These are phyloP conservation scores for Nakataea oryzae DNA, from an alignment of 2,329 filamentous ascomycete species.

Conservation along the genomic window DNA sequence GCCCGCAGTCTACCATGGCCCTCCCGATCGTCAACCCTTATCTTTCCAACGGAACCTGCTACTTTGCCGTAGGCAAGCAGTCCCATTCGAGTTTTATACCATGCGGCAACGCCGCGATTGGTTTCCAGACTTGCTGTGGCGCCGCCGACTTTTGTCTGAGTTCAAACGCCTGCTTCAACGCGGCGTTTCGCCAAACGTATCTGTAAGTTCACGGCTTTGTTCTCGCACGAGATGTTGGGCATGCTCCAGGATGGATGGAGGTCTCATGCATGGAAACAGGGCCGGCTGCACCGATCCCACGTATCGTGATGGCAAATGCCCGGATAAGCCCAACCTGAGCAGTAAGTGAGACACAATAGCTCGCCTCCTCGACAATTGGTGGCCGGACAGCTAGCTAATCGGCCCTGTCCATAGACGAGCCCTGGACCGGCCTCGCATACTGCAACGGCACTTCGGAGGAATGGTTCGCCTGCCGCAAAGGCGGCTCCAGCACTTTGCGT, in stretches of 20 bases:
- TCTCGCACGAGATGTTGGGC: too few relatives aligned
- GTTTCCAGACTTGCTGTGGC: constrained; percentile 9
- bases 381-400: not conserved
- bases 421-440: constrained; percentile 23
- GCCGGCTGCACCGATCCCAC: constrained; percentile 23
- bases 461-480: constrained; percentile 22
- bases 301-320: constrained; percentile 21
- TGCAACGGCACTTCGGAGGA: constrained; percentile 20
- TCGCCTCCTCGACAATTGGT: not conserved
- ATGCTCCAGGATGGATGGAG: too few relatives aligned
- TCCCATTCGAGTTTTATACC: constrained; percentile 10
- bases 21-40: constrained; percentile 3
- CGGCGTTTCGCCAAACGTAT: constrained; percentile 22
- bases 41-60: constrained; percentile 12
- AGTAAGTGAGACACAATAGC: constrained; percentile 2
- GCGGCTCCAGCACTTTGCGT: constrained; percentile 9
- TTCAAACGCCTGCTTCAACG: constrained; percentile 11
- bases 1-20: not conserved
- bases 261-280: too few relatives aligned
- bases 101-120: constrained; percentile 10
- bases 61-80: not conserved
- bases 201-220: too few relatives aligned
- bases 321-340: constrained; percentile 16
- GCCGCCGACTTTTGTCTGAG: constrained; percentile 9
- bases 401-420: constrained; percentile 7